These are phyloP conservation scores for Botryotinia narcissicola DNA, from an alignment of 2,329 filamentous ascomycete genomes.

Conservation along the genomic window DNA sequence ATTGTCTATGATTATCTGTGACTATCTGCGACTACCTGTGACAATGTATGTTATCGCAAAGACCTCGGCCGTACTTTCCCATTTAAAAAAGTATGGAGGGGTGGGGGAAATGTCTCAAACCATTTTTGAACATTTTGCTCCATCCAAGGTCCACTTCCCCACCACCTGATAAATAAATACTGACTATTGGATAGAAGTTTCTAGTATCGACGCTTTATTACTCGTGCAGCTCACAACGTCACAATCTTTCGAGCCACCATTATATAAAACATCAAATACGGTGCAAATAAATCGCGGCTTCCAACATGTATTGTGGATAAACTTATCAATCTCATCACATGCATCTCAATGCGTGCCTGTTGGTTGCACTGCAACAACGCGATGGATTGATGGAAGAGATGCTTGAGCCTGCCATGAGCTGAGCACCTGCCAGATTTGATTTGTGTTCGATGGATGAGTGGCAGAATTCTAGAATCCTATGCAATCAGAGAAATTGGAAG, in stretches of 20 bases:
- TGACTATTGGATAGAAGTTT: background rate
- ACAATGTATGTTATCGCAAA: background rate
- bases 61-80: background rate
- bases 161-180: background rate
- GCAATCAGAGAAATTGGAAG: background rate
- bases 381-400: background rate
- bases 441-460: background rate
- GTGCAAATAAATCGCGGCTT: background rate
- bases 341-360: background rate
- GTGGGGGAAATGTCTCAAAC: background rate
- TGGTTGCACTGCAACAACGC: background rate
- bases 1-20: background rate
- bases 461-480: background rate
- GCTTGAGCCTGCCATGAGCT: background rate
- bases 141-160: background rate
- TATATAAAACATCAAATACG: background rate
- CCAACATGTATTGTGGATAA: background rate
- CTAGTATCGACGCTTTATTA: background rate
- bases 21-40: background rate
- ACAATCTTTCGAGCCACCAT: background rate
- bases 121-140: background rate
- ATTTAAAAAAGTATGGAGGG: background rate
- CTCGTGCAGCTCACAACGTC: background rate
- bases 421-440: conserved; percentile 7
- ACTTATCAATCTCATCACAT: background rate